These are phyloP conservation scores for Gentiana macrophylla DNA, from an alignment of 257 asterid species.

Conservation along the genomic window DNA sequence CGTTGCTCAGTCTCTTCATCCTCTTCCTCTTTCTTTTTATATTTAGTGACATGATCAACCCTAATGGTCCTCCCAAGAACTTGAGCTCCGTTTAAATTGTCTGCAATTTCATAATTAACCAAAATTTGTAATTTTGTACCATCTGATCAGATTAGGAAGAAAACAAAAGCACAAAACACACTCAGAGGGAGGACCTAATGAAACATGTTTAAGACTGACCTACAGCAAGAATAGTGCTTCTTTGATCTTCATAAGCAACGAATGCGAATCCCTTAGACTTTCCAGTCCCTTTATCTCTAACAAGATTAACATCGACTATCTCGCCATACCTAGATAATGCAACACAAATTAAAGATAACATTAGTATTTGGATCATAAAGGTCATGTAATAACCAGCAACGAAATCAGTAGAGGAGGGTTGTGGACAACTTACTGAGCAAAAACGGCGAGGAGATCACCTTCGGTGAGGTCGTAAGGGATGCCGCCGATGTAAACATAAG, in stretches of 20 bases:
- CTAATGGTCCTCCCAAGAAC: slow-evolving; percentile 68
- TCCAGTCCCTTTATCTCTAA: slow-evolving; percentile 86
- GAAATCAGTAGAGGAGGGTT: neutral
- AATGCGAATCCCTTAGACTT: slow-evolving; percentile 95
- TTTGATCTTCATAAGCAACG: slow-evolving; percentile 93
- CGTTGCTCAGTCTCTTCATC: slow-evolving; percentile 75
- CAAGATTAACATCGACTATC: slow-evolving; percentile 76
- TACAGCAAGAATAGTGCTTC: slow-evolving; percentile 89
- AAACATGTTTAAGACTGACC: slow-evolving; percentile 38
- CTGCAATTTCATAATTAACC: slow-evolving; percentile 23
- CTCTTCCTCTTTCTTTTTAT: slow-evolving; percentile 88
- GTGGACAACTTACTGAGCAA: slow-evolving; percentile 56
- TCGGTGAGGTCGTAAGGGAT: slow-evolving; percentile 86
- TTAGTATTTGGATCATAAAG: no score
- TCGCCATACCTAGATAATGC: slow-evolving; percentile 63
- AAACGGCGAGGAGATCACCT: slow-evolving; percentile 91
- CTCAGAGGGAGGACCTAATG: neutral
- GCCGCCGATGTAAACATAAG: slow-evolving; percentile 84
- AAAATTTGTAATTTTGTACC: neutral
- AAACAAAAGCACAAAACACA: neutral
- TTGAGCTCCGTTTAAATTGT: slow-evolving; percentile 81
- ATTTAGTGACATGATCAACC: slow-evolving; percentile 77
- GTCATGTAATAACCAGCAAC: neutral
- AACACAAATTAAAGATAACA: neutral
- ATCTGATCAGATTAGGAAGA: neutral